phyloP scores from a whole-genome alignment of 1,284 basidiomycete genomes.

The Cerioporus squamosus region DNA sequence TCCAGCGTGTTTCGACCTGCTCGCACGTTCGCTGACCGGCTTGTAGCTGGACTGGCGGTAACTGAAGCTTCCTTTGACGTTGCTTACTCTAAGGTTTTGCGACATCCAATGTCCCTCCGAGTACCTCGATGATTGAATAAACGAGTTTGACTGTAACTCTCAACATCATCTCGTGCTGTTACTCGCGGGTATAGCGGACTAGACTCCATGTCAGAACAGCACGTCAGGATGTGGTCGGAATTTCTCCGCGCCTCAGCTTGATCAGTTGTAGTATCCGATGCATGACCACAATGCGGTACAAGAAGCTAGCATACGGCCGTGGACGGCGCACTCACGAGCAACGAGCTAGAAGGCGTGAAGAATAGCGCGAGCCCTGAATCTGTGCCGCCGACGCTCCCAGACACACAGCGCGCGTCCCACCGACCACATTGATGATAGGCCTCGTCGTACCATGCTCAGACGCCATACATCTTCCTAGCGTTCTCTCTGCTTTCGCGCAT shows the following conservation, averaged over 20 bases:
- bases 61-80: conserved; percentile 1
- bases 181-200: too few relatives aligned
- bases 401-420: background rate
- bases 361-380: too few relatives aligned
- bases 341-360: too few relatives aligned
- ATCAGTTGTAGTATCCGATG: background rate
- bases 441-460: conserved; percentile 37
- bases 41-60: conserved; percentile 21
- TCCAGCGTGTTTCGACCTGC: background rate
- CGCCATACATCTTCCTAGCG: conserved; percentile 63
- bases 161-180: too few relatives aligned
- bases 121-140: background rate
- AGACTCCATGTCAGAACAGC: too few relatives aligned
- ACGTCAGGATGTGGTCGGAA: too few relatives aligned
- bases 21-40: background rate
- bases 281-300: background rate
- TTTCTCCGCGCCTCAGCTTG: too few relatives aligned
- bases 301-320: too few relatives aligned
- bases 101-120: too few relatives aligned
- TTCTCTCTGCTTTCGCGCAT: conserved; percentile 70
- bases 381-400: too few relatives aligned
- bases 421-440: background rate
- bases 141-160: too few relatives aligned
- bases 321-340: too few relatives aligned
- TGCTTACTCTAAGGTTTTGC: background rate